Evolutionary conservation across 1,139 yeast genomes (phyloP).

Genomic region (Saccharomyces pastorianus): DNA sequence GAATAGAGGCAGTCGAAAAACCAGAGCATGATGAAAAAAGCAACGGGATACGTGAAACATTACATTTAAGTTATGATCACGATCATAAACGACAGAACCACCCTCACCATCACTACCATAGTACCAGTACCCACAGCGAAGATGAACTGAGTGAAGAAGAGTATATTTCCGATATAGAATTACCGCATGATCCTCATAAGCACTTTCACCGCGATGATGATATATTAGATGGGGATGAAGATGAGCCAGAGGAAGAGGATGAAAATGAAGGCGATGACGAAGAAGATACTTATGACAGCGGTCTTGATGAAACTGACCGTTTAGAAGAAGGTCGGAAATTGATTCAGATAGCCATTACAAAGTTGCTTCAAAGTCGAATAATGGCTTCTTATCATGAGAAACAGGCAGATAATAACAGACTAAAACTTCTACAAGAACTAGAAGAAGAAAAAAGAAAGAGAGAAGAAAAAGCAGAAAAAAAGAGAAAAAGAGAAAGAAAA

Average conservation of each 20-base stretch:
- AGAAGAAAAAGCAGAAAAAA: conserved; percentile 61
- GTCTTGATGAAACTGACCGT: conserved; percentile 48
- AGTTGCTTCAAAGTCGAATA: conserved; percentile 63
- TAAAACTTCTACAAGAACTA: conserved; percentile 65
- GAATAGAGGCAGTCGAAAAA: conserved; percentile 20
- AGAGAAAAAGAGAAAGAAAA: conserved; percentile 78
- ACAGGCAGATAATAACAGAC: conserved; percentile 70
- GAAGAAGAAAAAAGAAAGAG: conserved; percentile 75
- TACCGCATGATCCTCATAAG: neutral
- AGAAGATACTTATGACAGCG: conserved; percentile 35
- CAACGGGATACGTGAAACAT: conserved; percentile 19
- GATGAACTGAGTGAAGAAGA: neutral
- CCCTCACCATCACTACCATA: conserved; percentile 6
- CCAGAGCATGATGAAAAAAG: conserved; percentile 19
- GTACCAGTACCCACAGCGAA: neutral
- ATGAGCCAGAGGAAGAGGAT: conserved; percentile 16
- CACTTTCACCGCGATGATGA: neutral
- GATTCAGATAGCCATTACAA: conserved; percentile 68
- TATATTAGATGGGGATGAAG: conserved; percentile 9
- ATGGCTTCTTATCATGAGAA: conserved; percentile 71
- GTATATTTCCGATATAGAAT: conserved; percentile 1
- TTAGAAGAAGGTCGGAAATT: conserved; percentile 70
- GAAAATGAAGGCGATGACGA: conserved; percentile 22
- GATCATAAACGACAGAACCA: conserved; percentile 5
- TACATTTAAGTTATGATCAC: conserved; percentile 2